Conservation (phyloP, 495 filamentous ascomycete genomes). For the Chaetomium fimeti region DNA sequence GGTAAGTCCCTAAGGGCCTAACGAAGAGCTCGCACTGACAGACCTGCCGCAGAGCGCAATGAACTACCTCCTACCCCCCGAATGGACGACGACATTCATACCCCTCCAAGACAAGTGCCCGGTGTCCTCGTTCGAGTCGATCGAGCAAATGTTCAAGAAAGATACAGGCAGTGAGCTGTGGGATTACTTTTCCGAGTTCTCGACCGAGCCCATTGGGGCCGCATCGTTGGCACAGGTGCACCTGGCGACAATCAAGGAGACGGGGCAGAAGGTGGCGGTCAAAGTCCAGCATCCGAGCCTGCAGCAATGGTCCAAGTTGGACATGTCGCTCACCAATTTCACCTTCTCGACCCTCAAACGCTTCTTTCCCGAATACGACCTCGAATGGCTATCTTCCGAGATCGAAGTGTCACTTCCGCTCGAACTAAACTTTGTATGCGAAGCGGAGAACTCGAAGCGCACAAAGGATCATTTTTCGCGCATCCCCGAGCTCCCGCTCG, state of each 20-base stretch:
- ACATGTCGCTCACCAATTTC: conserved; percentile 80
- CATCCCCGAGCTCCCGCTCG: conserved; percentile 68
- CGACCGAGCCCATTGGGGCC: conserved; percentile 76
- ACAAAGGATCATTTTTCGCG: conserved; percentile 72
- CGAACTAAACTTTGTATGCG: conserved; percentile 85
- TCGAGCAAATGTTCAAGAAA: conserved; percentile 76
- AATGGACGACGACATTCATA: conserved; percentile 97
- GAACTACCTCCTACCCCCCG: conserved; percentile 88
- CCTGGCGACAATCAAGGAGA: conserved; percentile 77
- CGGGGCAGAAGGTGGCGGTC: conserved; percentile 88
- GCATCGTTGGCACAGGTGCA: conserved; percentile 96
- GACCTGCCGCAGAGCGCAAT: conserved; percentile 66
- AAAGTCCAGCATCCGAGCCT: conserved; percentile 94
- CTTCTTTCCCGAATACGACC: conserved; percentile 96
- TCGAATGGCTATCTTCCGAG: conserved; percentile 92
- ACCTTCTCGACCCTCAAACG: conserved; percentile 86
- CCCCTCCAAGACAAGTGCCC: conserved; percentile 96
- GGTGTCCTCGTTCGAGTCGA: conserved; percentile 85
- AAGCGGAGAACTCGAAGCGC: conserved; percentile 80
- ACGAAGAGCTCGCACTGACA: not conserved
- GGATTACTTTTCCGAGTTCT: conserved; percentile 83
- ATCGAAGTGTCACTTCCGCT: conserved; percentile 87
- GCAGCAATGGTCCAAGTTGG: conserved; percentile 87
- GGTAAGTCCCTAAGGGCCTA: conserved; percentile 36
- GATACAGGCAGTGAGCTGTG: conserved; percentile 80